Base-by-base conservation (phyloP, 176 grass and related monocot genomes). In the Typha latifolia region DNA sequence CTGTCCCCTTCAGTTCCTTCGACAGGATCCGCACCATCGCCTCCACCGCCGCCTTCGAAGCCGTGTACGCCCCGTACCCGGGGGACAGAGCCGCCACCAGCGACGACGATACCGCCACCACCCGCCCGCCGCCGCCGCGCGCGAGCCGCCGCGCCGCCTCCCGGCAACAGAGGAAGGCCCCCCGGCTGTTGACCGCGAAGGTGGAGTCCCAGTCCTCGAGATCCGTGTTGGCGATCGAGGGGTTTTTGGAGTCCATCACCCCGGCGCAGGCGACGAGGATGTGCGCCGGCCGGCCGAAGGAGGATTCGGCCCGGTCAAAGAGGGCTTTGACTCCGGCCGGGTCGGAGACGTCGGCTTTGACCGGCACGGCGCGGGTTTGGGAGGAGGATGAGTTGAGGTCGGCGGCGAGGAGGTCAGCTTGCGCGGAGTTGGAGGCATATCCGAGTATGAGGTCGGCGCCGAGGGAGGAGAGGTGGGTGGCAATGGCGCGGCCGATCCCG, bases 21-120 rank as follows among this genome's bases (percentile, higher is more conserved):
- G 73, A 73, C 61, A 72, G 3, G 47, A 62, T 57, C 62, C 53
- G 49, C 20, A 75, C 34, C 69, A 72, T 62, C 11, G 69, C 21
- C 69, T 72, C 52, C n/a, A 72, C 69, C 18, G 69, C 69, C 18
- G 69, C 69, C 69, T 72, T 72, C 69, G 69, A 72, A 5, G 69
- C 53, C n/a, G 4, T 32, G 55, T 72, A 72, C 32, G 69, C 69
- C 12, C 4, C 69, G 20, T 24, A 72, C 12, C 55, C 5, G 5
- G 68, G 68, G 16, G 5, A 15, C 15, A 55, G 49, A 8, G 68
- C 7, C 27, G 8, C 49, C 50, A 55, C 52, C 52, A 57, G 52
- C n/a, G 84, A 86, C 0, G 84, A 79, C n/a, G 84, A 79, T 13
- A 86, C 69, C 14, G 84, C 80, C 1, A 86, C 84, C 12, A 86